Conservation (phyloP, 2,329 filamentous ascomycete genomes). For the Chalaropsis thielavioides region DNA sequence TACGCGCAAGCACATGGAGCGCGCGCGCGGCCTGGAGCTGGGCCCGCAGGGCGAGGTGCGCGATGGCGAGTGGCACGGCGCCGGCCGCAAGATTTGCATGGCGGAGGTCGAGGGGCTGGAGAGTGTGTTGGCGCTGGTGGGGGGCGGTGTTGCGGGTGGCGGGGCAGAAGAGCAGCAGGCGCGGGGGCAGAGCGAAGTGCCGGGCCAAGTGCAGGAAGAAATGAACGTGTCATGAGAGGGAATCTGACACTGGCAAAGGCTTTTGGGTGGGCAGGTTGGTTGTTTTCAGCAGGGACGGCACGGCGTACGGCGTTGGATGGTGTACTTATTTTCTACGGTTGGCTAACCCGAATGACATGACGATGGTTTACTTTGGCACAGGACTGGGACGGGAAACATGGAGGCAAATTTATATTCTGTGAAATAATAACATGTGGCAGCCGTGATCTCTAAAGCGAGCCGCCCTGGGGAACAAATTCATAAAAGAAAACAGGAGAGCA, state of each 20-base stretch:
- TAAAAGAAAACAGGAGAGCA: neutral
- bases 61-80: constrained; percentile 50
- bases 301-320: neutral
- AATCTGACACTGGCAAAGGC: neutral
- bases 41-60: constrained; percentile 46
- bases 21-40: constrained; percentile 50
- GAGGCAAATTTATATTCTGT: neutral
- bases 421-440: neutral
- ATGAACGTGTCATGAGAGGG: neutral
- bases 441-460: neutral
- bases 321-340: neutral
- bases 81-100: constrained; percentile 34
- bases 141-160: constrained; percentile 20
- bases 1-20: constrained; percentile 62
- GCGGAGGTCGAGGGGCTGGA: constrained; percentile 46
- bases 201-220: neutral
- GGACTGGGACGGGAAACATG: neutral
- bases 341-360: neutral
- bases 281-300: neutral
- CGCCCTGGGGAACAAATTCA: neutral
- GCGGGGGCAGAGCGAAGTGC: constrained; percentile 7
- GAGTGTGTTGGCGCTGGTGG: constrained; percentile 33
- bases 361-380: neutral
- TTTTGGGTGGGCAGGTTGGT: neutral
- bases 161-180: neutral